These are phyloP conservation scores for Pterocarpus santalinus DNA, from an alignment of 306 rosid species.

Conservation along the genomic window DNA sequence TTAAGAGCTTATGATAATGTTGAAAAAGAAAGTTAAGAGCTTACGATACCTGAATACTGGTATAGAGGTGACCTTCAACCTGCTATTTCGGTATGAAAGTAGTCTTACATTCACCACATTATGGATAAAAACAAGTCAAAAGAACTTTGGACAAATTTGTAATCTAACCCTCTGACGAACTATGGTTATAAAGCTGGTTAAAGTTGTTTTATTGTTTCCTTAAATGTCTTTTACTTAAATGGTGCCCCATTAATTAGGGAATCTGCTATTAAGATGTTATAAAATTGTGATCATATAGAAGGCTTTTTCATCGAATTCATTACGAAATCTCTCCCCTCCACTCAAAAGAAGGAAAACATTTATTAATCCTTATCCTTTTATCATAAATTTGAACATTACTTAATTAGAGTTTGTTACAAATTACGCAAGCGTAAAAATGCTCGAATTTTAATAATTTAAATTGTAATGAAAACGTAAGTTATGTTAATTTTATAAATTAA, in stretches of 20 bases:
- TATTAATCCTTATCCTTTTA: neutral
- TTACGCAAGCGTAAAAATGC: too few relatives aligned
- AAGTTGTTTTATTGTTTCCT: neutral
- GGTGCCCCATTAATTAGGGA: neutral
- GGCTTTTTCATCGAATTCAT: neutral
- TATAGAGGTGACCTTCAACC: constrained; percentile 1
- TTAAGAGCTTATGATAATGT: too few relatives aligned
- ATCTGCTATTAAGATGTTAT: neutral
- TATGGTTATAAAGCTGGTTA: neutral
- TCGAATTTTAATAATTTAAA: too few relatives aligned
- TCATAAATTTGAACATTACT: neutral
- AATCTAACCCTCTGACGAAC: neutral
- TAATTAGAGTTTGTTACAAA: too few relatives aligned
- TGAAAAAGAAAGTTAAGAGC: too few relatives aligned
- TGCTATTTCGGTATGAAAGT: neutral
- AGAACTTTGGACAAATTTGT: constrained; percentile 28
- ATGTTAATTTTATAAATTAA: too few relatives aligned
- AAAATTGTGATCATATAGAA: neutral
- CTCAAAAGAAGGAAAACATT: neutral
- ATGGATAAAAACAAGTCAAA: neutral
- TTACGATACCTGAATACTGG: neutral
- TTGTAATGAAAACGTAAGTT: too few relatives aligned
- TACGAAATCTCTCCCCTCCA: neutral
- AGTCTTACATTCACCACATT: neutral
- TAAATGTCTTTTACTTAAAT: neutral